Base-by-base conservation (phyloP, 768 basidiomycete species). In the Podaxis sp. region DNA sequence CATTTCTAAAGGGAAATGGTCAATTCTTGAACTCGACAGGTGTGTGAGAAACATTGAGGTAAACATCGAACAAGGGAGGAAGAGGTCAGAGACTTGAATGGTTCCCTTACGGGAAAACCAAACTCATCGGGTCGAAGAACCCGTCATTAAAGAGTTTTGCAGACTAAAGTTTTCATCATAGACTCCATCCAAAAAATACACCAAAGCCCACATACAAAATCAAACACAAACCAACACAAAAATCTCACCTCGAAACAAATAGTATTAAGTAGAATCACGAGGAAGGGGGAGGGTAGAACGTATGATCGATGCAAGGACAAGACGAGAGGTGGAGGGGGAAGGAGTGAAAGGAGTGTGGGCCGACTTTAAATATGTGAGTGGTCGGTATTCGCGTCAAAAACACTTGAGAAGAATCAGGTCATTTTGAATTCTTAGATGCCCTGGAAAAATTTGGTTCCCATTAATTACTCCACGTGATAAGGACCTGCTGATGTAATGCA, bases 71-170 rank as follows among this genome's bases (percentile, higher is more conserved):
- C 11, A 37, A n/a, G 46, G 10, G 40, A 51, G 54, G 54, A 58
- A 59, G 37, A 57, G 44, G 1, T 72, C 74, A 75, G 73, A 66
- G 73, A 74, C 73, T 76, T 77, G 74, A 77, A 76, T 75, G 74
- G 71, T 61, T 74, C 73, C 73, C 28, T 59, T 52, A 68, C 67
- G 69, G 72, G 72, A 73, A 72, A 54, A 55, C 57, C 64, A 63
- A 44, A 66, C 68, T 69, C 70, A 70, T 57, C 28, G 71, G 64
- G 66, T 66, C 61, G 61, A 50, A 60, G 67, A 47, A 62, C 68
- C 66, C 68, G 68, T 73, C 69, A 68, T 56, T 27, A 63, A 16
- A 51, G 5, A 40, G 21, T 50, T 67, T 72, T 71, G 67, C 64
- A 71, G 67, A 68, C 32, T 32, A 47, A 66, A 28, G 23, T 59